A percentile compares a stretch with the other conserved stretches of the same genome.
These are phyloP conservation scores for Gamsiella multidivaricata DNA, from an alignment of 192 early-diverging fungal genomes.

Conservation along the genomic window DNA sequence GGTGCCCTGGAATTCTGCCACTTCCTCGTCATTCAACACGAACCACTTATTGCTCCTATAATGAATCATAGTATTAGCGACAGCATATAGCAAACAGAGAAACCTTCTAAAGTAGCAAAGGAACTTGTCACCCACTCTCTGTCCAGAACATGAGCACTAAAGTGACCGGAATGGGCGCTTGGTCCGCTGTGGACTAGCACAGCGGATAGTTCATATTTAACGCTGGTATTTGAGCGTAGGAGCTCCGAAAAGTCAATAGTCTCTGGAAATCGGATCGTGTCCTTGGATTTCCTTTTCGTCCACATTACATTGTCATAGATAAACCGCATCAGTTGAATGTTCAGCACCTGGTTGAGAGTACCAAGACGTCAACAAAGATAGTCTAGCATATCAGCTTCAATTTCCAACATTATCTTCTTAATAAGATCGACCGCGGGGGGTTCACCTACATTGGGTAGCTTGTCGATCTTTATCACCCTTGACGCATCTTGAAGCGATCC, in stretches of 20 bases:
- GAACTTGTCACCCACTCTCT: conserved; percentile 25
- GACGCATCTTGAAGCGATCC: conserved; percentile 49
- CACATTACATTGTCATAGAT: conserved; percentile 37
- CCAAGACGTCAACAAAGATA: no score
- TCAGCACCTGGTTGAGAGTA: conserved; percentile 22
- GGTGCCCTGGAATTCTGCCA: conserved; percentile 31
- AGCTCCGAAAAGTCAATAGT: conserved; percentile 38
- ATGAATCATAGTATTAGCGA: no score
- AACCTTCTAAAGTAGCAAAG: neutral
- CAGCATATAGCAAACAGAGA: neutral
- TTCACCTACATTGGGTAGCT: conserved; percentile 33
- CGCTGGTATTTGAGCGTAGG: conserved; percentile 4
- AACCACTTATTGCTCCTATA: conserved; percentile 52
- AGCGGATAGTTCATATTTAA: conserved; percentile 46
- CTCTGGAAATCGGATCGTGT: conserved; percentile 40
- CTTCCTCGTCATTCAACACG: conserved; percentile 54
- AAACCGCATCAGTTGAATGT: conserved; percentile 57
- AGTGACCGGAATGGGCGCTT: conserved; percentile 56
- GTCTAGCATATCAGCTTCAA: no score
- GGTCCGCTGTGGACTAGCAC: conserved; percentile 55
- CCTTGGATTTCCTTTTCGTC: conserved; percentile 55
- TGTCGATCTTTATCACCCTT: conserved; percentile 32
- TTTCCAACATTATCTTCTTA: no score
- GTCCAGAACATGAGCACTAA: conserved; percentile 48
- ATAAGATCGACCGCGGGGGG: neutral